Percentiles rank a stretch among this genome's conserved stretches.
Evolutionary conservation across 331 rosid species (phyloP).

Genomic region (Pyrus hybrid): DNA sequence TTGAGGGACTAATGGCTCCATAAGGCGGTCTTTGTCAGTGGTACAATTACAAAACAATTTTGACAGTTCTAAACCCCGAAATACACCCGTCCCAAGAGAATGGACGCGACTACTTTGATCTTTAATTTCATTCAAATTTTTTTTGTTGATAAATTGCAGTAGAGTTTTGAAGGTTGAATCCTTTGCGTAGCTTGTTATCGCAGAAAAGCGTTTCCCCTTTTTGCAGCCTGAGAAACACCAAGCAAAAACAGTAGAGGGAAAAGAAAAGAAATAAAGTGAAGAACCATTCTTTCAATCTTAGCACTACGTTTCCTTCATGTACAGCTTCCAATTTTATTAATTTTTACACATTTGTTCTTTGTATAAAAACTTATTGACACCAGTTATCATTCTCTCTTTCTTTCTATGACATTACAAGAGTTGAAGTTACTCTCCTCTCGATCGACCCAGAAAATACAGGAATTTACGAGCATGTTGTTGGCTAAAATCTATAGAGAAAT

Average conservation of each 20-base stretch:
- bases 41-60: slow-evolving; percentile 44
- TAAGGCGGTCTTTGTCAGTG: slow-evolving; percentile 23
- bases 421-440: too few species aligned
- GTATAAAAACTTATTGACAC: too few species aligned
- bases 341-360: neutral
- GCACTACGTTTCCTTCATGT: neutral
- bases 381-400: too few species aligned
- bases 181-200: slow-evolving; percentile 16
- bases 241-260: neutral
- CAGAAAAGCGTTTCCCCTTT: slow-evolving; percentile 12
- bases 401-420: too few species aligned
- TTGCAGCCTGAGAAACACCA: slow-evolving; percentile 20
- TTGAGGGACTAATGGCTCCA: slow-evolving; percentile 97
- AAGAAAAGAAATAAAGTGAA: neutral
- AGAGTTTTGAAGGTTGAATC: slow-evolving; percentile 14
- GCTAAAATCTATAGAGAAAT: too few species aligned
- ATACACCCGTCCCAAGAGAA: slow-evolving; percentile 25
- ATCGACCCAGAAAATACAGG: too few species aligned
- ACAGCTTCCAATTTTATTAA: neutral
- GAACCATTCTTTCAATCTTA: neutral
- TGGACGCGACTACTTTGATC: slow-evolving; percentile 4
- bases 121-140: slow-evolving; percentile 1
- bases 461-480: too few species aligned
- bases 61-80: slow-evolving; percentile 29
- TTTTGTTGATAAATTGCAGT: neutral